Percentiles rank a stretch among this genome's conserved stretches.
phyloP scores from a whole-genome alignment of 2,329 filamentous ascomycete species.

The Stachybotrys echinatus region DNA sequence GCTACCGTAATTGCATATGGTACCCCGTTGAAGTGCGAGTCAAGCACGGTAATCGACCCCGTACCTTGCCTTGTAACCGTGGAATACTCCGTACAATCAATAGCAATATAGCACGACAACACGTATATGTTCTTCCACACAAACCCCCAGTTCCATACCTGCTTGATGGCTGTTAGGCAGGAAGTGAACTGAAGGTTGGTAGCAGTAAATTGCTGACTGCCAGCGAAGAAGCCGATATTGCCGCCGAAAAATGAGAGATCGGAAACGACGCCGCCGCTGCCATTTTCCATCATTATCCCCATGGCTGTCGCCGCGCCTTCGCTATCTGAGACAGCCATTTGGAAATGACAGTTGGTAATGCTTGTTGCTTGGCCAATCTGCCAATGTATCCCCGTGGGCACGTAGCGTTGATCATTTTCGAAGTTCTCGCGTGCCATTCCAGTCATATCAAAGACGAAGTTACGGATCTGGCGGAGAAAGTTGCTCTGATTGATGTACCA shows the following conservation, averaged over 20 bases:
- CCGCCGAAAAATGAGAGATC: constrained; percentile 36
- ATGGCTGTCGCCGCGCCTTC: constrained; percentile 47
- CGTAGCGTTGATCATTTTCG: constrained; percentile 5
- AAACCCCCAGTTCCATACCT: constrained; percentile 67
- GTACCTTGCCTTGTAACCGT: constrained; percentile 41
- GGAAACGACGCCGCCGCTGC: constrained; percentile 54
- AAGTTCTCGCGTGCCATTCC: constrained; percentile 38
- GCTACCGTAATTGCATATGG: constrained; percentile 8
- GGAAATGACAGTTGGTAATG: constrained; percentile 57
- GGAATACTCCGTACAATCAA: constrained; percentile 51
- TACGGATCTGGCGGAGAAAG: constrained; percentile 55
- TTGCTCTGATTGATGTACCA: constrained; percentile 61
- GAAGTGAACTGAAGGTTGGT: constrained; percentile 57
- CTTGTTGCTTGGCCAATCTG: constrained; percentile 52
- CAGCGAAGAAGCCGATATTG: constrained; percentile 48
- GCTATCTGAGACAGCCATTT: constrained; percentile 29
- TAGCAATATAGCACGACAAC: constrained; percentile 54
- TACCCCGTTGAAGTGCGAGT: constrained; percentile 35
- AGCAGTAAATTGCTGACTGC: constrained; percentile 63
- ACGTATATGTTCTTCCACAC: constrained; percentile 54
- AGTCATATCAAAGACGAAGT: constrained; percentile 52
- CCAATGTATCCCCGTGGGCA: constrained; percentile 52
- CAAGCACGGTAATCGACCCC: constrained; percentile 66
- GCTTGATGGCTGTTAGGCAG: constrained; percentile 57
- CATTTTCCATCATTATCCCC: constrained; percentile 56